phyloP scores from a whole-genome alignment of 176 grass and related monocot genomes.

The Avena insularis region DNA sequence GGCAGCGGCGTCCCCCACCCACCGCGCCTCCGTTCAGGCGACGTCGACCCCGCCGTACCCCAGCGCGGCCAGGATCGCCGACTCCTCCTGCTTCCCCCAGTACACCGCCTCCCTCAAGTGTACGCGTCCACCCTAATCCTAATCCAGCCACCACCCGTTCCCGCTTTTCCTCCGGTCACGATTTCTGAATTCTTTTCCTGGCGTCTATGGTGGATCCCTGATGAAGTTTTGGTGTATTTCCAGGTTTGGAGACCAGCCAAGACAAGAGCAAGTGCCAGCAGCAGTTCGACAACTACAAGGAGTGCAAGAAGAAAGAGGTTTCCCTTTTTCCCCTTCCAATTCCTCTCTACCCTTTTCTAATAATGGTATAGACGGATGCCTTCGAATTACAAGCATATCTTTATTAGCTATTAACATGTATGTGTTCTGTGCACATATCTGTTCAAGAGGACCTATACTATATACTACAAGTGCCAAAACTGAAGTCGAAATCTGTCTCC shows the following conservation, averaged over 20 bases:
- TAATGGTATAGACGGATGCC: too few relatives aligned
- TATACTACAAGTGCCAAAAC: too few relatives aligned
- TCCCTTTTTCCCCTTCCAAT: background rate
- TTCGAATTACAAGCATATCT: too few relatives aligned
- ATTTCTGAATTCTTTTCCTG: background rate
- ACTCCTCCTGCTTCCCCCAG: conserved; percentile 82
- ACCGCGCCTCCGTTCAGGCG: conserved; percentile 41
- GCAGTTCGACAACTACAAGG: conserved; percentile 89
- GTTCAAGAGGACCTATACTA: background rate
- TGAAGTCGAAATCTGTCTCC: background rate
- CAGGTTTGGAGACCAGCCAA: conserved; percentile 75
- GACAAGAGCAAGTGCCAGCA: conserved; percentile 94
- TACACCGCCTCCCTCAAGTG: conserved; percentile 95
- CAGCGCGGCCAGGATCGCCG: conserved; percentile 62
- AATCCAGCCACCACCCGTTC: background rate
- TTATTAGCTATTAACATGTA: too few relatives aligned
- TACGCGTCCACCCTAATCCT: conserved; percentile 32
- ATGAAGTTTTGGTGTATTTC: background rate
- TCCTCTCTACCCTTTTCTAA: background rate
- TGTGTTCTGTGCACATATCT: background rate
- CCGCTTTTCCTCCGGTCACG: background rate
- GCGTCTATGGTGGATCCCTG: background rate
- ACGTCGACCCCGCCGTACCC: conserved; percentile 58
- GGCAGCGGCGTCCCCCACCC: conserved; percentile 42
- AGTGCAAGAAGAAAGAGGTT: conserved; percentile 97